Conservation (phyloP, 257 asterid genomes). For the Thymus quinquecostatus region DNA sequence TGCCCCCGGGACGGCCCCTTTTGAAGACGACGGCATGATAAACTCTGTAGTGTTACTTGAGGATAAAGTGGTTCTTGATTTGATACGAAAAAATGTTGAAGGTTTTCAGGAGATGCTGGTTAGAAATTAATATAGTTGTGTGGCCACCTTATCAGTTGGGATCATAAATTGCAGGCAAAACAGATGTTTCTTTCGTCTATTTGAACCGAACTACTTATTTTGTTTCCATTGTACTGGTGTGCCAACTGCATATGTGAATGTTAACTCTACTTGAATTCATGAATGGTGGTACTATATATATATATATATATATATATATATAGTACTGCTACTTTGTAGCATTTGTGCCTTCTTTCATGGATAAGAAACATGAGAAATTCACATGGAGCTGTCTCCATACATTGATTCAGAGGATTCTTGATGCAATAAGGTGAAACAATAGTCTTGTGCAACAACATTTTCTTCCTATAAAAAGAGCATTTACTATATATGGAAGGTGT, state of each 20-base stretch:
- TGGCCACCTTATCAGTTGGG: not conserved
- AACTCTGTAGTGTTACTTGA: not conserved
- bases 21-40: not conserved
- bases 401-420: not conserved
- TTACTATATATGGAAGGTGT: not conserved
- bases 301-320: too few relatives aligned
- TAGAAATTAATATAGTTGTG: not conserved
- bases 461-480: not conserved
- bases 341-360: too few relatives aligned
- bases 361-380: too few relatives aligned
- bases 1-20: not conserved
- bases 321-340: too few relatives aligned
- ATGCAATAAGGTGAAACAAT: not conserved
- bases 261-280: too few relatives aligned
- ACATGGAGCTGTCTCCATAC: constrained; percentile 36
- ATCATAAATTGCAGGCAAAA: not conserved
- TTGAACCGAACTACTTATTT: not conserved
- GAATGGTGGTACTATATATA: too few relatives aligned
- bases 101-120: not conserved
- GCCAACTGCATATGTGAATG: too few relatives aligned
- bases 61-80: not conserved
- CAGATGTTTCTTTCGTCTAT: not conserved
- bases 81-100: not conserved
- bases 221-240: too few relatives aligned
- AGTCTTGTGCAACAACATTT: not conserved